Conservation (phyloP, 2,329 filamentous ascomycete genomes). For the Incumbomyces lentus region DNA sequence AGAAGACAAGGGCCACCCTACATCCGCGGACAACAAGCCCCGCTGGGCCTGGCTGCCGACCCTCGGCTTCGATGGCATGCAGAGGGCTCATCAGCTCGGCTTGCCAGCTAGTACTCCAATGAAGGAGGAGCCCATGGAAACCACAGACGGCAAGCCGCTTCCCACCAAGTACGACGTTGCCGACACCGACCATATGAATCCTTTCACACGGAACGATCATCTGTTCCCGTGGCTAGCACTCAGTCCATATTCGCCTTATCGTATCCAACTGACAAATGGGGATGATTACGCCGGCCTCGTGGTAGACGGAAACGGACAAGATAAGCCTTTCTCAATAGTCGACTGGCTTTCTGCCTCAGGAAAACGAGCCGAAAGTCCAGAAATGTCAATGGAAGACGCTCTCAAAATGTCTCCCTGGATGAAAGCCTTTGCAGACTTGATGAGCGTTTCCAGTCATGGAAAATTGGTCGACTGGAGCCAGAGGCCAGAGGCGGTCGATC, state of each 20-base stretch:
- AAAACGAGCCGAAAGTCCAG: no score
- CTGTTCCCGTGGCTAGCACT: constrained; percentile 33
- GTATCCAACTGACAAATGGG: constrained; percentile 8
- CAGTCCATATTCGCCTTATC: constrained; percentile 46
- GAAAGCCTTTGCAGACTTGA: constrained; percentile 50
- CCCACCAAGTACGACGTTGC: no score
- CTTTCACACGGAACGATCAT: constrained; percentile 27
- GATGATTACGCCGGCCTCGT: neutral
- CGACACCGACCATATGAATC: constrained; percentile 15
- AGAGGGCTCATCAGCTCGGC: neutral
- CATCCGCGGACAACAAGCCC: neutral
- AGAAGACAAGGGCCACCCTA: neutral
- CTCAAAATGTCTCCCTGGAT: constrained; percentile 32
- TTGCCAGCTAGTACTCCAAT: no score
- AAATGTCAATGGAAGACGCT: no score
- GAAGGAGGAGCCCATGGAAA: no score
- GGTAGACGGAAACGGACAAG: constrained; percentile 22
- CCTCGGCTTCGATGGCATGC: constrained; percentile 1
- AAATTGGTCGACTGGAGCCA: constrained; percentile 22
- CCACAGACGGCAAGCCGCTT: no score
- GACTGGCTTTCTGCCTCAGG: no score
- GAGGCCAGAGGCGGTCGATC: no score
- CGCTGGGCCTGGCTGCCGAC: neutral
- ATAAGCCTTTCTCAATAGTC: constrained; percentile 23
- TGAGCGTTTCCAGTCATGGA: constrained; percentile 38